Conservation (phyloP, 2,329 filamentous ascomycete species). For the Daldinia eschscholtzii region DNA sequence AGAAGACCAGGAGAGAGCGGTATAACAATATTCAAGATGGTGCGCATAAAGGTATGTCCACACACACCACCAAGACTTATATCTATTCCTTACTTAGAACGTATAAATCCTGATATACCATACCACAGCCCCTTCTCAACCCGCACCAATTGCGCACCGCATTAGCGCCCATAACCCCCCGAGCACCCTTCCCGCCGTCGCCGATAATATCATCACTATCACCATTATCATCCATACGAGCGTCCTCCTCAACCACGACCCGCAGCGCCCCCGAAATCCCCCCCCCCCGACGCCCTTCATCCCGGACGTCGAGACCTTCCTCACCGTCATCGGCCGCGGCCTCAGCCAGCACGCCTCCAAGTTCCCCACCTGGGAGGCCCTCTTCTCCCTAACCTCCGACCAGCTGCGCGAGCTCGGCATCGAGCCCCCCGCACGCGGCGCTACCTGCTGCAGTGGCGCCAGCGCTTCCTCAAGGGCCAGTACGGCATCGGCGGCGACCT, state of each 20-base stretch:
- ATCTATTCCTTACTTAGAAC: slow-evolving; percentile 2
- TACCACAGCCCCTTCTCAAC: slow-evolving; percentile 47
- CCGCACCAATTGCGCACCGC: slow-evolving; percentile 49
- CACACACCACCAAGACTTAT: neutral
- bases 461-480: slow-evolving; percentile 82
- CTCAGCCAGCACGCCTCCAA: slow-evolving; percentile 86
- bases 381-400: slow-evolving; percentile 83
- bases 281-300: slow-evolving; percentile 84
- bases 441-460: slow-evolving; percentile 89
- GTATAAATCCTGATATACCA: neutral
- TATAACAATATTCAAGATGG: slow-evolving; percentile 35
- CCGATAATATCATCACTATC: neutral
- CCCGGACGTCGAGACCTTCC: slow-evolving; percentile 86
- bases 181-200: slow-evolving; percentile 16
- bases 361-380: slow-evolving; percentile 88
- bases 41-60: slow-evolving; percentile 47
- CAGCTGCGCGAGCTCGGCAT: slow-evolving; percentile 87
- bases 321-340: slow-evolving; percentile 89
- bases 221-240: slow-evolving; percentile 14
- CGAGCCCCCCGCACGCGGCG: slow-evolving; percentile 84
- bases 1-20: slow-evolving; percentile 1
- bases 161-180: slow-evolving; percentile 24
- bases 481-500: slow-evolving; percentile 88
- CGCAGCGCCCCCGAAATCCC: slow-evolving; percentile 61
- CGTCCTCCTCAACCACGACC: slow-evolving; percentile 23